Evolutionary conservation across 495 filamentous ascomycete genomes (phyloP), one percentile per base, ranked within the genome.

Genomic region (Aspergillus nidulans): DNA sequence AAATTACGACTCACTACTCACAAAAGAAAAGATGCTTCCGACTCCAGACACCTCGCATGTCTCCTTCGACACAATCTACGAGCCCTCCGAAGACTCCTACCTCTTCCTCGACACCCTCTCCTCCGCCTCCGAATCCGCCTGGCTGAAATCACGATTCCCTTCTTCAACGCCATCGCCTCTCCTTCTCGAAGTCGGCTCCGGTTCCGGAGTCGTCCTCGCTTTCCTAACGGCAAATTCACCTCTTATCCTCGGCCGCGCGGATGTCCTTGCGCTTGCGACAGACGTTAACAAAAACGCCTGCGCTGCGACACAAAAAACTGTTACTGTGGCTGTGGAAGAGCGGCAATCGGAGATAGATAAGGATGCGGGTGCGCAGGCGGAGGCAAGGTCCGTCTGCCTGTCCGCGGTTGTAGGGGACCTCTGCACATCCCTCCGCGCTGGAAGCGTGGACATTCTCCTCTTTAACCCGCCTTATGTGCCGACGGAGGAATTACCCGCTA

Each of bases 381-480:
- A 24, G 15, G 6, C 10, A 30, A 36, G 15, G 7, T 43, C 53
- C 1, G 30, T 49, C 8, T 85, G 85, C 58, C 74, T 91, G 1
- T 82, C 81, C 19, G 77, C 84, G 16, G 41, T 89, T 9, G 82
- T 79, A 16, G 84, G 79, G 4, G 87, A 96, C 61, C 77, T 98
- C 0, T 70, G 74, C 8, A 64, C 77, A 12, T 70, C 85, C 2
- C 53, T 96, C 6, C 74, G 79, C 1, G 58, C 69, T 0, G 69
- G 77, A 3, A 63, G 65, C 32, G 82, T 95, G 0, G 94, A 97
- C 65, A 80, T 98, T 20, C 74, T 97, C 25, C 79, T 98, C 28
- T 97, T 97, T 78, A 98, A 98, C 65, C 94, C 94, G 30, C 94
- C 94, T 0, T 98, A 98, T 61, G 94, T 97, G 6, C 94, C 94